Evolutionary conservation across 331 rosid genomes (phyloP), one percentile per base, ranked within the genome.

Genomic region (Erythrophleum ivorense): DNA sequence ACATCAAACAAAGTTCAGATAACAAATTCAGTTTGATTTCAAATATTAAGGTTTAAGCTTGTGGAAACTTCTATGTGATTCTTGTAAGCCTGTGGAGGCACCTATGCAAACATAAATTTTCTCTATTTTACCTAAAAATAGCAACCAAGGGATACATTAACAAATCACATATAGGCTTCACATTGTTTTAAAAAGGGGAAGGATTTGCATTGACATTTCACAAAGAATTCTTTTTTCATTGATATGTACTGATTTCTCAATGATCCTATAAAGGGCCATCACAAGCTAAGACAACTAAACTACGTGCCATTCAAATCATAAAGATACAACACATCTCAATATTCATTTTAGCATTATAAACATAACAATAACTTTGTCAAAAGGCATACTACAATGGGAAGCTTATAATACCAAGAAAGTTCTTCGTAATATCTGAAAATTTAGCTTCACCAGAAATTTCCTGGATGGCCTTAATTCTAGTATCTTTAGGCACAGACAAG

Each of bases 361-460:
- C 19, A 14, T 21, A 53, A 73, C 10, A 29, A 36, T 60, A 80
- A 50, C 58, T 77, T 75, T 49, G 16, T 14, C 60, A 67, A 36
- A 24, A 41, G 53, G 11, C 21, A 72, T 73, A 43, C 46, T 53
- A 33, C 19, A 54, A 83, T 18, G 49, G 16, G 57, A n/a, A 73
- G 73, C 29, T 66, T 64, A 79, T 60, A 87, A 80, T 91, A 92
- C 99, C 86, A 83, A 93, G 87, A 86, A 95, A 95, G 84, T 88
- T 91, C 80, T 86, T 93, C 2, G 92, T 83, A 65, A 85, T 29
- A 2, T 95, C 96, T 58, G 97, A 89, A 84, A 91, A 85, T 86
- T 91, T 95, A 60, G 97, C 96, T 76, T 86, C 78, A 36, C 63
- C 76, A 3, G 76, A 57, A 78, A 95, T 78, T 6, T 90, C 97